Evolutionary conservation across 352 stramenopile genomes (phyloP), one percentile per base, ranked within the genome.

Genomic region (Aphanomyces stellatus): DNA sequence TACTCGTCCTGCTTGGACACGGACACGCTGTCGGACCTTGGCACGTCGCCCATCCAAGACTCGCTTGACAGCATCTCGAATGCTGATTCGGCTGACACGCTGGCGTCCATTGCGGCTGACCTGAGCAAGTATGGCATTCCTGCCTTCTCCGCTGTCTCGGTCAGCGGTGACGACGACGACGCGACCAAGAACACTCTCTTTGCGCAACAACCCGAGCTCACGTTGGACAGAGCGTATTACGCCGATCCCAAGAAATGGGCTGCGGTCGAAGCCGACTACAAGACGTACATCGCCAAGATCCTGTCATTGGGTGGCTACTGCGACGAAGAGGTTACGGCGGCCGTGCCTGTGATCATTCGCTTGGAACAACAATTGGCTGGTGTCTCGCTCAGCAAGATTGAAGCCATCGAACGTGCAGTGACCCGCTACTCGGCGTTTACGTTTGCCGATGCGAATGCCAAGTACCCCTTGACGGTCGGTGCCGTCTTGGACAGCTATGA

Each of bases 171-270:
- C 61, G 79, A 85, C 28, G 74, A 73, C 30, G 76, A 89, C 57
- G 74, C 60, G 13, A 61, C 82, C 24, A 69, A 81, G 56, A 79
- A 70, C 33, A 72, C 87, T 24, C 67, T 62, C 8, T 71, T 85
- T 55, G 30, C 90, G 11, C 69, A 53, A 51, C 82, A 87, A 49
- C 71, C 69, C 28, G 83, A 82, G 6, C 71, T 90, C 35, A 60
- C 64, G 33, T 61, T 92, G 19, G 78, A 78, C 1, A 78, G 85
- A 68, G 66, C 78, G 35, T 80, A 89, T 69, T 92, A 91, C 69
- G 91, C 59, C n/a, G n/a, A n/a, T n/a, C n/a, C n/a, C n/a, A n/a
- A n/a, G n/a, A n/a, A 87, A 88, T 82, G 62, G 53, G 59, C 56
- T 33, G 75, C 84, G 4, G 74, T 97, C 25, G 75, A 78, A 15